Base-by-base conservation (phyloP, 164 flowering plant genomes). In the Macadamia integrifolia region DNA sequence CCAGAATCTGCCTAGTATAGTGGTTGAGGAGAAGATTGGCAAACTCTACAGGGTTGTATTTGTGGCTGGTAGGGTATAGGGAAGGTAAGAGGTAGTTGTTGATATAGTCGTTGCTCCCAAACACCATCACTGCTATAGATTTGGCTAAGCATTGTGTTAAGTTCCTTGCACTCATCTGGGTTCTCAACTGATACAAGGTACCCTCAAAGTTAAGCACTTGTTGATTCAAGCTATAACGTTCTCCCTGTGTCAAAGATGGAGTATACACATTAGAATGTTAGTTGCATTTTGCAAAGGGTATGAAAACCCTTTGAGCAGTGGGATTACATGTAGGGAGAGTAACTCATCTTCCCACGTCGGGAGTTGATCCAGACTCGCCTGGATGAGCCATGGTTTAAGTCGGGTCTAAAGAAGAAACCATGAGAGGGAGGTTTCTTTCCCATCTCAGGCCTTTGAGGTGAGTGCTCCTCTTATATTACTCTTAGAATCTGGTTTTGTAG, bases 71-170 rank as follows among this genome's bases (percentile, higher is more conserved):
- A 53, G 78, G 56, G 76, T 89, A 89, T 6, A 83, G 8, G 59
- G 80, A 66, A 43, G 95, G 86, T 81, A 89, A 53, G 49, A 87
- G 86, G 53, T 87, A 89, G 76, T 89, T 87, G 76, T 85, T 86
- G 73, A 89, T 74, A 83, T 85, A 90, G 78, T 88, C 92, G 61
- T 88, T 86, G 83, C 86, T 88, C 1, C 92, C 92, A 18, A 85
- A 81, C 49, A 78, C 87, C 80, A 89, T 32, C 58, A 88, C 67
- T 0, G 74, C 87, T 23, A 89, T 74, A 58, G 92, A 84, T 59
- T 72, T 82, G 1, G 84, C 76, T 28, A 89, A 68, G 66, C 80
- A 80, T 15, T 66, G 78, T 28, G 58, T 80, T 61, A 87, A 23
- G 61, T 78, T 80, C 7, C 60, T 58, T 12, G 71, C 77, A 3